Percentiles rank a stretch among this genome's conserved stretches.
Evolutionary conservation across 1,284 basidiomycete genomes (phyloP).

Genomic region (Moesziomyces sp.): DNA sequence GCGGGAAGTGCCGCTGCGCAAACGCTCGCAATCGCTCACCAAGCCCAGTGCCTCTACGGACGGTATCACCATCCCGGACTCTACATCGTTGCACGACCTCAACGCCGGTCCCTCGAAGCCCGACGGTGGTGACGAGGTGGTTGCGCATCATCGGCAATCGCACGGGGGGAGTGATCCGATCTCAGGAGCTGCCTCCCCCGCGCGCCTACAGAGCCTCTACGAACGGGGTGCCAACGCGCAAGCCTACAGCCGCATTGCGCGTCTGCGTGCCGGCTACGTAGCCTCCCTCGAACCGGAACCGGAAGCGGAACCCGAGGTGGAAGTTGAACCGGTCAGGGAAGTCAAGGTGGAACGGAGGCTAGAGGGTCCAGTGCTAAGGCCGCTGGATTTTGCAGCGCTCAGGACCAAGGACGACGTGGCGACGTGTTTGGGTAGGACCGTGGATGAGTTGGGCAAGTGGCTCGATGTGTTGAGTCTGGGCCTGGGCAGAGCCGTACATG

Average conservation of each 20-base stretch:
- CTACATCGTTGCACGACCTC: slow-evolving; percentile 14
- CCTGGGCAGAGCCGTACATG: slow-evolving; percentile 37
- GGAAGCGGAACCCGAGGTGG: too few species aligned
- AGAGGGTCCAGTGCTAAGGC: slow-evolving; percentile 71
- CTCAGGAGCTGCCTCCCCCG: slow-evolving; percentile 8
- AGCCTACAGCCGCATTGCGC: slow-evolving; percentile 19
- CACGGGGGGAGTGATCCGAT: slow-evolving; percentile 54
- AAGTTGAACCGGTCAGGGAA: too few species aligned
- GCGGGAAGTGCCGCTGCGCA: slow-evolving; percentile 17
- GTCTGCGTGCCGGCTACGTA: slow-evolving; percentile 29
- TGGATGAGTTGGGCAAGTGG: slow-evolving; percentile 84
- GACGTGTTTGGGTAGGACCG: slow-evolving; percentile 77
- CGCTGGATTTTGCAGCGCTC: slow-evolving; percentile 78
- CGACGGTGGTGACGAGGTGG: slow-evolving; percentile 2
- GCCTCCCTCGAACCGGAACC: neutral
- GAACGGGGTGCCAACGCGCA: slow-evolving; percentile 27
- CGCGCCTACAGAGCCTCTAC: slow-evolving; percentile 28
- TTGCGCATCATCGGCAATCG: slow-evolving; percentile 40
- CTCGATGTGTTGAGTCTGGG: slow-evolving; percentile 78
- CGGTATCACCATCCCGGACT: slow-evolving; percentile 28
- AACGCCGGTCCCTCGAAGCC: neutral
- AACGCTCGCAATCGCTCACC: slow-evolving; percentile 39
- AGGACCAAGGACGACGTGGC: slow-evolving; percentile 77
- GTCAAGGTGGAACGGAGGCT: neutral
- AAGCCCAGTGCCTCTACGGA: slow-evolving; percentile 9